Percentiles rank a stretch among this genome's conserved stretches.
phyloP scores from a whole-genome alignment of 495 filamentous ascomycete species.

The Penicillium cataractarum region DNA sequence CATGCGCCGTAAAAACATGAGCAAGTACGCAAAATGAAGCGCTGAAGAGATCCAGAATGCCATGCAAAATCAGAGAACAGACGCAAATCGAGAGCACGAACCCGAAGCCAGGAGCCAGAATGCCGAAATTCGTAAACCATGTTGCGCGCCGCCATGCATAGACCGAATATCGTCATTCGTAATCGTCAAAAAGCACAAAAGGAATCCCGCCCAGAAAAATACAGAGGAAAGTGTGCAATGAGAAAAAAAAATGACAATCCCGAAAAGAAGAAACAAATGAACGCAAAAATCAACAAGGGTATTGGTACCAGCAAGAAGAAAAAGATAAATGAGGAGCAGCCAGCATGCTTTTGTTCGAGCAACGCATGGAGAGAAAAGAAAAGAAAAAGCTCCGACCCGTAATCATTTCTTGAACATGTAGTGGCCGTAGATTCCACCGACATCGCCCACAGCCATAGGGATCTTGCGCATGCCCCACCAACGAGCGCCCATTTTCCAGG shows the following conservation, averaged over 20 bases:
- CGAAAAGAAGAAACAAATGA: neutral
- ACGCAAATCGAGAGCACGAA: slow-evolving; percentile 38
- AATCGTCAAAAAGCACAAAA: slow-evolving; percentile 26
- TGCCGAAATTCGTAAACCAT: slow-evolving; percentile 40
- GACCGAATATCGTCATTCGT: slow-evolving; percentile 39
- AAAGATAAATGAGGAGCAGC: slow-evolving; percentile 16
- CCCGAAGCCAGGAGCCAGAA: slow-evolving; percentile 37
- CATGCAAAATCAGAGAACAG: slow-evolving; percentile 32
- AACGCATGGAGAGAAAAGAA: slow-evolving; percentile 18
- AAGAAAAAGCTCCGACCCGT: slow-evolving; percentile 20
- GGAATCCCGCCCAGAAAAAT: slow-evolving; percentile 14
- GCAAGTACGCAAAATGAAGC: slow-evolving; percentile 14
- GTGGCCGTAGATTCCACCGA: slow-evolving; percentile 83
- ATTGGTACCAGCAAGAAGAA: slow-evolving; percentile 23
- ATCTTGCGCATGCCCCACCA: slow-evolving; percentile 90
- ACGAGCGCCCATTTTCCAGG: slow-evolving; percentile 89
- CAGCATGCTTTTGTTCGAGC: slow-evolving; percentile 21
- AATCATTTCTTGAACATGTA: slow-evolving; percentile 78
- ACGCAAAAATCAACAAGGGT: slow-evolving; percentile 25
- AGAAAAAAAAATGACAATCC: slow-evolving; percentile 4
- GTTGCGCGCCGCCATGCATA: slow-evolving; percentile 40
- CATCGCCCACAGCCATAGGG: slow-evolving; percentile 74
- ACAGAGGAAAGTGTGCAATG: slow-evolving; percentile 5
- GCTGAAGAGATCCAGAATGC: slow-evolving; percentile 35
- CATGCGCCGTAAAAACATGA: slow-evolving; percentile 7